Evolutionary conservation across 305 asterid genomes (phyloP).

Genomic region (Fraxinus ornus): DNA sequence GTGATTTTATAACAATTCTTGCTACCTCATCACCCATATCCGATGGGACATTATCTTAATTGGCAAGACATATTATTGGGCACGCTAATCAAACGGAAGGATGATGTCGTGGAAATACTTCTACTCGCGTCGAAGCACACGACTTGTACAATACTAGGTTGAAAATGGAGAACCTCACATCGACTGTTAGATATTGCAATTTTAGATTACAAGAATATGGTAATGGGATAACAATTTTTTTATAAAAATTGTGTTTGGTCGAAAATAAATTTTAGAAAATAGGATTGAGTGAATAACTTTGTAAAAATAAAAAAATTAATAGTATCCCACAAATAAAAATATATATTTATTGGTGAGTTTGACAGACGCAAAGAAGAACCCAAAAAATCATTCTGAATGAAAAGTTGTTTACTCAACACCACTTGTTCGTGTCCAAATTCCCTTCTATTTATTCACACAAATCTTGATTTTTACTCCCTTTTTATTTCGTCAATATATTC

Average conservation of each 20-base stretch:
- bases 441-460: background rate
- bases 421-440: background rate
- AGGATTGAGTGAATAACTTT: background rate
- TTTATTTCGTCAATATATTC: slow-evolving; percentile 8
- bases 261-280: no score
- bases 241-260: background rate
- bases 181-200: background rate
- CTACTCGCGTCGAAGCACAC: background rate
- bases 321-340: background rate
- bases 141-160: background rate
- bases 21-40: no score
- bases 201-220: background rate
- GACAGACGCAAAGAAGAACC: background rate
- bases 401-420: background rate
- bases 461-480: background rate
- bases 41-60: no score
- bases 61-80: no score
- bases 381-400: background rate
- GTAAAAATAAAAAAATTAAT: background rate
- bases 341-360: background rate
- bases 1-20: background rate
- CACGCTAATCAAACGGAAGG: no score
- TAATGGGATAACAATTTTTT: background rate
- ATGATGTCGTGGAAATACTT: background rate
- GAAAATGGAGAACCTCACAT: background rate